These are phyloP conservation scores for Pleurotus tuber-regium DNA, from an alignment of 768 basidiomycete genomes.

Conservation along the genomic window DNA sequence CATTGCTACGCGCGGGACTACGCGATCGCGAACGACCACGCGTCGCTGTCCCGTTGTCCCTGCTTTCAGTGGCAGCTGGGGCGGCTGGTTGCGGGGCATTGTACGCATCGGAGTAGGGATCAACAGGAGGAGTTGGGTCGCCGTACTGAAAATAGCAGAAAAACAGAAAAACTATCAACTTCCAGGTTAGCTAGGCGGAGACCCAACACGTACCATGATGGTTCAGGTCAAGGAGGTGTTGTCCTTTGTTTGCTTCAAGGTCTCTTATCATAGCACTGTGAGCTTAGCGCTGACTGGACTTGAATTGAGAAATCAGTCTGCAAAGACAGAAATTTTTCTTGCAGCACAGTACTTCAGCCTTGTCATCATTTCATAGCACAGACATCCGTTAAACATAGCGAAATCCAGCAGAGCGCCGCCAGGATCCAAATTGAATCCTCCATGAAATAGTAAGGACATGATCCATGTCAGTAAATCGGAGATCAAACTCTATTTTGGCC, in stretches of 20 bases:
- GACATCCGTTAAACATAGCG: too few relatives aligned
- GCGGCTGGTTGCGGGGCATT: constrained; percentile 57
- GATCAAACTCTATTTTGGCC: constrained; percentile 32
- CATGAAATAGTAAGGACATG: not conserved
- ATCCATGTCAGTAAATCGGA: constrained; percentile 33
- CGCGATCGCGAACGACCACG: constrained; percentile 77
- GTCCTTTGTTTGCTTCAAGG: not conserved
- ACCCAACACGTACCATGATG: constrained; percentile 72
- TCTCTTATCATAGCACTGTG: constrained; percentile 1
- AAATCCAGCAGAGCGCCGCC: too few relatives aligned
- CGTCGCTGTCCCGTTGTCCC: constrained; percentile 42
- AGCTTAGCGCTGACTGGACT: constrained; percentile 5
- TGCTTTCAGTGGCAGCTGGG: constrained; percentile 41
- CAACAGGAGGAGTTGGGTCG: constrained; percentile 58
- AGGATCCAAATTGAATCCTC: too few relatives aligned
- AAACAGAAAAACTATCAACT: constrained; percentile 13
- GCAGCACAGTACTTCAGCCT: too few relatives aligned
- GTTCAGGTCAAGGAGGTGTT: constrained; percentile 47
- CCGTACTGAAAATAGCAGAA: constrained; percentile 50
- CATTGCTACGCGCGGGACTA: constrained; percentile 55
- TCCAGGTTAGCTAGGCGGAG: not conserved
- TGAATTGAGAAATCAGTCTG: too few relatives aligned
- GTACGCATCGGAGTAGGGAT: constrained; percentile 84
- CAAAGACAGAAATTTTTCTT: too few relatives aligned
- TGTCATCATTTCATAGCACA: too few relatives aligned